Conservation (phyloP, 2,329 filamentous ascomycete species). For the Botrytis hyacinthi region DNA sequence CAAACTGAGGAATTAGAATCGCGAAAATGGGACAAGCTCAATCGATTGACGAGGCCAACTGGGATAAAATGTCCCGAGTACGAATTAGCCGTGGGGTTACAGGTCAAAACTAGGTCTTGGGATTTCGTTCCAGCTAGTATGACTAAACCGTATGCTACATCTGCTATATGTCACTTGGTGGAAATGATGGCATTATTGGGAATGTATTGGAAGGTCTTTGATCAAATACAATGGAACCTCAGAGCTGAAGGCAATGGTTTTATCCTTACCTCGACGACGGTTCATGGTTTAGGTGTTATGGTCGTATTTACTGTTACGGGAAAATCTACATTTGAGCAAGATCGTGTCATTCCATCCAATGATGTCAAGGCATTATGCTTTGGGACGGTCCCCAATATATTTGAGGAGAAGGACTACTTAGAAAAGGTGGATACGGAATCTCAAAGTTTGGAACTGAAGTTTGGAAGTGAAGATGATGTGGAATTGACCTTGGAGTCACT, state of each 20-base stretch:
- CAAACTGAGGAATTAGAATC: constrained; percentile 52
- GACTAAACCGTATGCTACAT: constrained; percentile 40
- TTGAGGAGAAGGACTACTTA: constrained; percentile 44
- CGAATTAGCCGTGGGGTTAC: constrained; percentile 34
- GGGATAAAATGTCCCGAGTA: constrained; percentile 25
- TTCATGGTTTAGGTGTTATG: constrained; percentile 52
- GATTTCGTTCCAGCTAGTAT: constrained; percentile 42
- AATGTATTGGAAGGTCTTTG: constrained; percentile 59
- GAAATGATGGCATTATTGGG: constrained; percentile 43
- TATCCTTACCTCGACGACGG: constrained; percentile 39
- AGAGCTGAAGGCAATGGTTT: constrained; percentile 43
- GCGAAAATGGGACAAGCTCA: constrained; percentile 42
- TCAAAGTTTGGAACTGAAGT: constrained; percentile 43
- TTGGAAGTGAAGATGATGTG: constrained; percentile 51
- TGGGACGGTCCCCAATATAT: constrained; percentile 56
- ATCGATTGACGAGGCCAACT: neutral
- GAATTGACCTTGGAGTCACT: constrained; percentile 52
- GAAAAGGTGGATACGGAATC: constrained; percentile 37
- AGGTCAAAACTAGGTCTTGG: constrained; percentile 40
- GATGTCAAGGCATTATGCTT: constrained; percentile 56
- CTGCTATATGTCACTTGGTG: constrained; percentile 40
- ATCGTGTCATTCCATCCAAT: constrained; percentile 53
- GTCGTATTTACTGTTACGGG: constrained; percentile 54
- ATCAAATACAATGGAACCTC: constrained; percentile 50
- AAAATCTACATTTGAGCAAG: constrained; percentile 47